A percentile compares a stretch with the other conserved stretches of the same genome.
These are phyloP conservation scores for Hirsutella thompsonii DNA, from an alignment of 2,329 filamentous ascomycete species.

Conservation along the genomic window DNA sequence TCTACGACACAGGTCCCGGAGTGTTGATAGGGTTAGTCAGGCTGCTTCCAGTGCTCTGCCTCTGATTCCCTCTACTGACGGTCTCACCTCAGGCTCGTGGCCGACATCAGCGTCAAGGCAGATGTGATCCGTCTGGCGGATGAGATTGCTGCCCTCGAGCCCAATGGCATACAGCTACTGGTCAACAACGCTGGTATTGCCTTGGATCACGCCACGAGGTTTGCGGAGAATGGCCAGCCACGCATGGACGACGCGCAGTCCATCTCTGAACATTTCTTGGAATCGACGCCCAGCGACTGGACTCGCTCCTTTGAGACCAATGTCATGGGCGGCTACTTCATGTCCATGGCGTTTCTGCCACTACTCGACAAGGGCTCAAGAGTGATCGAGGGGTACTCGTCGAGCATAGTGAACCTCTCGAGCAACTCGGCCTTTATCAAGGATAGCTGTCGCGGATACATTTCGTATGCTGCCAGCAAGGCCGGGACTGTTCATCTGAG, in stretches of 20 bases:
- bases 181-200: slow-evolving; percentile 2
- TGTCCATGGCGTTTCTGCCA: slow-evolving; percentile 1
- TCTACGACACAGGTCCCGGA: slow-evolving; percentile 1
- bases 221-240: slow-evolving; percentile 1
- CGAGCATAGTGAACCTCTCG: neutral
- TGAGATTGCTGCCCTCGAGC: neutral
- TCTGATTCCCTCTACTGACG: neutral
- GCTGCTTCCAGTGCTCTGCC: neutral
- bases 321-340: slow-evolving; percentile 2
- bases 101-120: slow-evolving; percentile 1
- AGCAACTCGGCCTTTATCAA: slow-evolving; percentile 1
- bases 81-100: neutral
- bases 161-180: neutral
- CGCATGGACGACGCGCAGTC: neutral
- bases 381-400: neutral
- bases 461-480: slow-evolving; percentile 1
- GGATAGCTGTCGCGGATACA: neutral
- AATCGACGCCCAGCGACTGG: neutral
- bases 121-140: neutral
- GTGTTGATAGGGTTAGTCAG: neutral
- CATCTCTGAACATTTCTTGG: neutral
- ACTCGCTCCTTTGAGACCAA: slow-evolving; percentile 1
- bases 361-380: neutral
- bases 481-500: slow-evolving; percentile 1
- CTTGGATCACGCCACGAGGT: slow-evolving; percentile 1